Percentiles rank a stretch among this genome's conserved stretches.
Conservation (phyloP, 192 early-diverging fungal species). For the Geranomyces michiganensis region DNA sequence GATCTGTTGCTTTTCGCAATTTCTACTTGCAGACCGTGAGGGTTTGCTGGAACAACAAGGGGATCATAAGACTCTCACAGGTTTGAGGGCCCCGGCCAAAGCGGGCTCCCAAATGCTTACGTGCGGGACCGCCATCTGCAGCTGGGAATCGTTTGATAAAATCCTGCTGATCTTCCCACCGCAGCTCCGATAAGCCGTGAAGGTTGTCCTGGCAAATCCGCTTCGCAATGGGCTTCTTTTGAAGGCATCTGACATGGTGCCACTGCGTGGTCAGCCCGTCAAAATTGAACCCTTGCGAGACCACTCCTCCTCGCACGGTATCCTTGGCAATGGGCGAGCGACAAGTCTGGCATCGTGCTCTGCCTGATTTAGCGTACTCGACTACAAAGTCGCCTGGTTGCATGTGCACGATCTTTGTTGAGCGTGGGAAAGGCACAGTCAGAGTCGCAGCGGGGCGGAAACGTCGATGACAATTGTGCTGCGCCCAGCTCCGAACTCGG, state of each 20-base stretch:
- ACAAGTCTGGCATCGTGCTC: slow-evolving; percentile 26
- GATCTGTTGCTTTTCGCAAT: slow-evolving; percentile 20
- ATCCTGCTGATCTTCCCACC: neutral
- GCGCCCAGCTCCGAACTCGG: no score
- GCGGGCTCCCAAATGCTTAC: neutral
- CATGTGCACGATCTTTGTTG: slow-evolving; percentile 3
- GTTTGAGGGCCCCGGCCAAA: no score
- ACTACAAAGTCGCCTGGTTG: slow-evolving; percentile 23
- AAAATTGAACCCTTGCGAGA: slow-evolving; percentile 13
- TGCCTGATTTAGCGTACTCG: slow-evolving; percentile 29
- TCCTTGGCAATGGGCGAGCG: slow-evolving; percentile 12
- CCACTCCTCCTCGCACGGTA: neutral
- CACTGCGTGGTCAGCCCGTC: slow-evolving; percentile 23
- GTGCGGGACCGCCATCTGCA: neutral
- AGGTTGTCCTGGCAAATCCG: neutral
- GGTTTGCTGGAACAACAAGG: neutral
- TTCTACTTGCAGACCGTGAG: slow-evolving; percentile 17
- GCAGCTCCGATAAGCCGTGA: no score
- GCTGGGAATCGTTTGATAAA: neutral
- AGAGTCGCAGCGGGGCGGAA: no score
- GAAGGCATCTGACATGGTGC: slow-evolving; percentile 14
- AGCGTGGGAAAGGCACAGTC: no score
- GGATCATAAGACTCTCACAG: no score
- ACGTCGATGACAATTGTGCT: no score
- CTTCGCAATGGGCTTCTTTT: neutral